A percentile compares a stretch with the other conserved stretches of the same genome.
Evolutionary conservation across 345 rosid genomes (phyloP).

Genomic region (Carallia pectinifolia): DNA sequence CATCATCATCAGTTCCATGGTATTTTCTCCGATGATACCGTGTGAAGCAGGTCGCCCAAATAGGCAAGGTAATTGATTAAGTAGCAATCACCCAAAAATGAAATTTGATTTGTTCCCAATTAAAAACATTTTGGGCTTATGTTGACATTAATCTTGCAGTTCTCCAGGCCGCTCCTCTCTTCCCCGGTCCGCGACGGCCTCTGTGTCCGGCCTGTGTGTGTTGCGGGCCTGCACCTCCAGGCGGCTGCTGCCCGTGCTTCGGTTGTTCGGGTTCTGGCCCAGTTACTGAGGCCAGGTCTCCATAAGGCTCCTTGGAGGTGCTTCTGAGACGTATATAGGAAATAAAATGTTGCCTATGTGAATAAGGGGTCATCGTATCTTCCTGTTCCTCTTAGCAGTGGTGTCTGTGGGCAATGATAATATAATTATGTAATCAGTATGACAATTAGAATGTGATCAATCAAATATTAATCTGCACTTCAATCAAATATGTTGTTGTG

Average conservation of each 20-base stretch:
- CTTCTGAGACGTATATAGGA: too few species aligned
- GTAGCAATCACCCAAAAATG: not conserved
- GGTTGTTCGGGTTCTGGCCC: not conserved
- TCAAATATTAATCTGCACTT: too few species aligned
- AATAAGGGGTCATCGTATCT: too few species aligned
- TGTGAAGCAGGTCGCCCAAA: conserved; percentile 14
- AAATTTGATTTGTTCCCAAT: not conserved
- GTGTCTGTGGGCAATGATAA: too few species aligned
- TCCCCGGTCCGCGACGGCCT: too few species aligned
- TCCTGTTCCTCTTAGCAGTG: too few species aligned
- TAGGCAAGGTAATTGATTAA: conserved; percentile 22
- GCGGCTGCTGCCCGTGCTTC: conserved; percentile 27
- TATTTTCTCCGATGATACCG: conserved; percentile 17
- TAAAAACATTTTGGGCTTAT: too few species aligned
- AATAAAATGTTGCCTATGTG: too few species aligned
- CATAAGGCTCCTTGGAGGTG: not conserved
- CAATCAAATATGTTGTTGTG: too few species aligned
- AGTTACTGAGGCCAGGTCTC: not conserved
- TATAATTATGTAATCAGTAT: too few species aligned
- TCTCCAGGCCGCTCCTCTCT: not conserved
- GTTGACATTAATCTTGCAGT: not conserved
- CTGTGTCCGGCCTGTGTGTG: conserved; percentile 26
- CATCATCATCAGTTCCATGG: conserved; percentile 22
- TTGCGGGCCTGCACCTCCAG: conserved; percentile 29
- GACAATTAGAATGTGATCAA: too few species aligned